Evolutionary conservation across 1,284 basidiomycete species (phyloP).

Genomic region (Ceratobasidium sp.): DNA sequence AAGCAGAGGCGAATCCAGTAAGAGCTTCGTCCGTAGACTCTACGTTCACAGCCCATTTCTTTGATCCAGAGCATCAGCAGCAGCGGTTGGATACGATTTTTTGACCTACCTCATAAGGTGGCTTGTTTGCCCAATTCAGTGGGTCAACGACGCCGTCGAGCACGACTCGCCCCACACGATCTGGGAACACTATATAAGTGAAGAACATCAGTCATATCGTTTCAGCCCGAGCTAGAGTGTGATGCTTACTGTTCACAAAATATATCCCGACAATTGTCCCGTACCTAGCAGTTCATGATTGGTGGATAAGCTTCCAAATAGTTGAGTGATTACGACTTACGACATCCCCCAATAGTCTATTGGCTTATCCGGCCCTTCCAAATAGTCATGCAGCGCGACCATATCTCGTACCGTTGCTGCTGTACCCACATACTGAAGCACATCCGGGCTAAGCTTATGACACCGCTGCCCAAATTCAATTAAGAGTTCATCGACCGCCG

Average conservation of each 20-base stretch:
- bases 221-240: background rate
- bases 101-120: slow-evolving; percentile 24
- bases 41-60: background rate
- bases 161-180: slow-evolving; percentile 48
- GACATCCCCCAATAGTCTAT: slow-evolving; percentile 49
- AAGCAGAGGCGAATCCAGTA: slow-evolving; percentile 22
- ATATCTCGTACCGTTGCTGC: slow-evolving; percentile 47
- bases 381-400: slow-evolving; percentile 46
- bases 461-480: slow-evolving; percentile 37
- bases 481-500: slow-evolving; percentile 21
- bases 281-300: slow-evolving; percentile 43
- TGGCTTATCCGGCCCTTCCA: slow-evolving; percentile 43
- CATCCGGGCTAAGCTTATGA: slow-evolving; percentile 34
- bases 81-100: background rate
- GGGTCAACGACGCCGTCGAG: slow-evolving; percentile 46
- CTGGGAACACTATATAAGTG: slow-evolving; percentile 32
- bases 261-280: slow-evolving; percentile 49
- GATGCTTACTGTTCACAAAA: slow-evolving; percentile 47
- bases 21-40: slow-evolving; percentile 33
- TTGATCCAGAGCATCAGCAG: background rate
- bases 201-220: background rate
- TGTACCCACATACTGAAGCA: slow-evolving; percentile 48
- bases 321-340: slow-evolving; percentile 1
- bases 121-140: slow-evolving; percentile 12
- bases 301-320: background rate